Conservation (phyloP, 2,329 filamentous ascomycete species). For the Chlorencoelia australis region DNA sequence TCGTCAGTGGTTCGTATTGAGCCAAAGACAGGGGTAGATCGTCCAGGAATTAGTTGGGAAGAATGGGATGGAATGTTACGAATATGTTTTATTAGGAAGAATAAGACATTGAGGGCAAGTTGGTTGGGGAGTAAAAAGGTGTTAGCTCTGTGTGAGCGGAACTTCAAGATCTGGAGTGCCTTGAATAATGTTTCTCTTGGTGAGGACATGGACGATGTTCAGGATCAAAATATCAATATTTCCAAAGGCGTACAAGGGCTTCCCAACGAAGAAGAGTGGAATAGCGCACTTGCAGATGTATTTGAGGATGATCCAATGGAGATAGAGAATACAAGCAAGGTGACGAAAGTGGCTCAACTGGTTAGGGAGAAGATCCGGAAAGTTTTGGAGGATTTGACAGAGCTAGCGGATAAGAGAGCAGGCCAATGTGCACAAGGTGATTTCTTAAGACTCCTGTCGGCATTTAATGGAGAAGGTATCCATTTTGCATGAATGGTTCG, state of each 20-base stretch:
- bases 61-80: slow-evolving; percentile 89
- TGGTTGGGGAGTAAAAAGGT: slow-evolving; percentile 76
- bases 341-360: slow-evolving; percentile 69
- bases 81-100: slow-evolving; percentile 78
- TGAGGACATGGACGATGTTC: slow-evolving; percentile 42
- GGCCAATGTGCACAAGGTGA: slow-evolving; percentile 88
- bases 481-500: slow-evolving; percentile 65
- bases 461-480: slow-evolving; percentile 86
- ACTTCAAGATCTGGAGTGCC: slow-evolving; percentile 85
- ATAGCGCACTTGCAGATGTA: slow-evolving; percentile 36
- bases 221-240: slow-evolving; percentile 36
- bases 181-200: slow-evolving; percentile 74
- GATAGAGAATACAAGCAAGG: slow-evolving; percentile 56
- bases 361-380: slow-evolving; percentile 81
- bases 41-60: slow-evolving; percentile 83
- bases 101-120: slow-evolving; percentile 75
- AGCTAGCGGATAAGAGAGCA: slow-evolving; percentile 69
- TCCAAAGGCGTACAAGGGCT: slow-evolving; percentile 33
- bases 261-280: slow-evolving; percentile 39
- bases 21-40: slow-evolving; percentile 65
- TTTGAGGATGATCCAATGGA: slow-evolving; percentile 50
- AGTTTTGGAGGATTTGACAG: slow-evolving; percentile 72
- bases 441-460: slow-evolving; percentile 69
- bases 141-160: slow-evolving; percentile 71
- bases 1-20: slow-evolving; percentile 83